Evolutionary conservation across 2,329 filamentous ascomycete species (phyloP).

Genomic region (Pseudogymnoascus sp.): DNA sequence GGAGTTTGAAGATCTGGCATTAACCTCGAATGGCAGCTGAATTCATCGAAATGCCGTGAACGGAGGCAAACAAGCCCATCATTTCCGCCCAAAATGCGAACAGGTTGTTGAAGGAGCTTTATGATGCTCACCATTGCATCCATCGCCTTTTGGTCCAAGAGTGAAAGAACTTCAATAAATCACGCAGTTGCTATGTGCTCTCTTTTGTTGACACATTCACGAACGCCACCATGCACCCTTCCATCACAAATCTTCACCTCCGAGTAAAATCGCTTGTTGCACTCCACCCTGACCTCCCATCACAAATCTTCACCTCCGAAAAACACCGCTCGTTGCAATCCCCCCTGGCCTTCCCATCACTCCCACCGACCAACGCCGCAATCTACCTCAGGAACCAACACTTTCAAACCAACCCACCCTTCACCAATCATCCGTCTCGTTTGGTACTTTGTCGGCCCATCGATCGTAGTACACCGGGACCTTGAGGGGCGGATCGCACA

Average conservation of each 20-base stretch:
- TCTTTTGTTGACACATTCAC: neutral
- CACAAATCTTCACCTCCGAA: neutral
- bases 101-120: neutral
- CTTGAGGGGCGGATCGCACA: constrained; percentile 27
- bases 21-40: neutral
- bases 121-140: neutral
- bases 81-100: neutral
- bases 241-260: neutral
- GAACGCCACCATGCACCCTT: neutral
- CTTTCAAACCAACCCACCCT: neutral
- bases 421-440: neutral
- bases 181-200: neutral
- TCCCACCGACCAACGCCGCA: neutral
- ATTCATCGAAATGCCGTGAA: neutral
- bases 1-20: neutral
- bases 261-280: neutral
- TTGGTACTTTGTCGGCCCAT: neutral
- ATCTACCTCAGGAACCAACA: neutral
- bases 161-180: neutral
- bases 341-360: too few species aligned
- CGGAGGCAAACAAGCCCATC: neutral
- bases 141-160: neutral
- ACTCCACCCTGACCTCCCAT: neutral
- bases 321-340: neutral
- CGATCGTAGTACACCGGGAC: neutral